Evolutionary conservation across 192 early-diverging fungal species (phyloP).

Genomic region (Gigaspora rosea): DNA sequence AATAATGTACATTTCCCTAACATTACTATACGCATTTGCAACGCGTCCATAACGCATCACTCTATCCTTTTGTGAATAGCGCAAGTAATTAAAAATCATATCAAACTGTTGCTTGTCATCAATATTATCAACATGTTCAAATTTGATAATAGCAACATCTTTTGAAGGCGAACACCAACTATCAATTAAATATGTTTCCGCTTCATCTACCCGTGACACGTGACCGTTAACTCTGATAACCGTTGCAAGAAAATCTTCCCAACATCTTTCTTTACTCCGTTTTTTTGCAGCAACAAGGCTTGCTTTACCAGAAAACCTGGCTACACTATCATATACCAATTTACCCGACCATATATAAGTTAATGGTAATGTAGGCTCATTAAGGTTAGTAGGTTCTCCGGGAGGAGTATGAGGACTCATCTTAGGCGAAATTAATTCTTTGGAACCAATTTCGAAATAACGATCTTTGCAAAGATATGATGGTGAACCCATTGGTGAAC

Average conservation of each 20-base stretch:
- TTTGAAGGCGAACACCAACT: conserved; percentile 53
- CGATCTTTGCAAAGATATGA: not conserved
- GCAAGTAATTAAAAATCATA: conserved; percentile 63
- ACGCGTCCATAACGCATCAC: conserved; percentile 63
- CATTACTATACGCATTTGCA: conserved; percentile 58
- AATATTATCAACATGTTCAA: conserved; percentile 41
- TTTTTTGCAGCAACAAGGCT: conserved; percentile 61
- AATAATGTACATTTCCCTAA: conserved; percentile 79
- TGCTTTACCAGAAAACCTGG: conserved; percentile 55
- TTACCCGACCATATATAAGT: conserved; percentile 61
- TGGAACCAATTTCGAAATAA: not conserved
- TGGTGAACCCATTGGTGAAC: not conserved
- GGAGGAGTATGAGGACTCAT: conserved; percentile 7
- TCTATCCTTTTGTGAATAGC: conserved; percentile 25
- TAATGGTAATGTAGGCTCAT: not conserved
- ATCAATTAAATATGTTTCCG: conserved; percentile 60
- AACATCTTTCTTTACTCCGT: conserved; percentile 40
- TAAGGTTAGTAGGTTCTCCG: not conserved
- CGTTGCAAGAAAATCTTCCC: conserved; percentile 62
- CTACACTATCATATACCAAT: conserved; percentile 44
- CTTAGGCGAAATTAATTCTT: not conserved
- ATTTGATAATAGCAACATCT: conserved; percentile 63
- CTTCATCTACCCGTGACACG: conserved; percentile 47
- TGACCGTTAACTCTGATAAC: conserved; percentile 67
- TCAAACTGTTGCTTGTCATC: conserved; percentile 43